These are phyloP conservation scores for Pseudogymnoascus sp. DNA, from an alignment of 2,329 filamentous ascomycete genomes.

Conservation along the genomic window DNA sequence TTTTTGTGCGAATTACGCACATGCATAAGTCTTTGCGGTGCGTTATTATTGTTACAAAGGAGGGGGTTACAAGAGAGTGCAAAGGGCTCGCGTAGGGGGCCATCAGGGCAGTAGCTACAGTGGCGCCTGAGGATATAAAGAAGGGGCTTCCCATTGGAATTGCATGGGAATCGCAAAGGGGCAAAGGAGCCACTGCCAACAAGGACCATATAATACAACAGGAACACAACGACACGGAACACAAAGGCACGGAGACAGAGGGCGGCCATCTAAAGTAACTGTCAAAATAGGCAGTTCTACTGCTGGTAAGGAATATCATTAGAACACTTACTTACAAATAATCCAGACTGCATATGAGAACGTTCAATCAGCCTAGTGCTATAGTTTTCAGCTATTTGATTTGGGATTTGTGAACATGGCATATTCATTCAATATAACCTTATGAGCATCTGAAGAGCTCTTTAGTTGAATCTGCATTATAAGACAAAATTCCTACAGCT, in stretches of 20 bases:
- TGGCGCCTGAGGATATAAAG: neutral
- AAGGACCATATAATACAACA: neutral
- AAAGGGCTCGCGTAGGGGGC: neutral
- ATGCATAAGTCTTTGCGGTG: neutral
- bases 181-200: neutral
- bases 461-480: constrained; percentile 68
- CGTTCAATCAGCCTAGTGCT: neutral
- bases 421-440: constrained; percentile 57
- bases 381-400: constrained; percentile 47
- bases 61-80: neutral
- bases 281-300: neutral
- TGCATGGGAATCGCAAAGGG: neutral
- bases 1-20: neutral
- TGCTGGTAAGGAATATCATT: neutral
- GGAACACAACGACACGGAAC: neutral
- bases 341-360: neutral
- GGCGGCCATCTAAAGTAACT: neutral
- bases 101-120: neutral
- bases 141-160: neutral
- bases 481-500: neutral
- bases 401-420: constrained; percentile 47
- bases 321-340: neutral
- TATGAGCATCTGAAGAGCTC: constrained; percentile 63
- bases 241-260: too few species aligned
- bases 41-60: neutral